Evolutionary conservation across 441 rosid genomes (phyloP).

Genomic region (Codiaeum variegatum): DNA sequence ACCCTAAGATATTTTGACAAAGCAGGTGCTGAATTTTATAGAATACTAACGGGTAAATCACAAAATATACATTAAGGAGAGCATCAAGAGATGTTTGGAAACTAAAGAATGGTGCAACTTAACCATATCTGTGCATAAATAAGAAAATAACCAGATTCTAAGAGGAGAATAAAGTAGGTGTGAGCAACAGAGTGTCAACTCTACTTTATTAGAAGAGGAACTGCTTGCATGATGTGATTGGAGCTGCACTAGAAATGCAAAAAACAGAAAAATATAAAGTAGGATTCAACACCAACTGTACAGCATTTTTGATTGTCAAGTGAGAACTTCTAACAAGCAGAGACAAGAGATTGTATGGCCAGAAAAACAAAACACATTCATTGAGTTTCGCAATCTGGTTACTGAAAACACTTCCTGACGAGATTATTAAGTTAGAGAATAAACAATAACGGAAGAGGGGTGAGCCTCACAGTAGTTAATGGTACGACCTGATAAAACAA

Average conservation of each 20-base stretch:
- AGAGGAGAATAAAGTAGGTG: slow-evolving; percentile 12
- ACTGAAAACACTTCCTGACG: slow-evolving; percentile 26
- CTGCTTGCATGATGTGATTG: slow-evolving; percentile 7
- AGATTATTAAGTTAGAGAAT: slow-evolving; percentile 28
- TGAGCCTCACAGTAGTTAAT: slow-evolving; percentile 27
- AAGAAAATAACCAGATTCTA: slow-evolving; percentile 18
- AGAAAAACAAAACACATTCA: slow-evolving; percentile 31
- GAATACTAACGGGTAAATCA: neutral
- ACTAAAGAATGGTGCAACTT: neutral
- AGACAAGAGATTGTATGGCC: slow-evolving; percentile 29
- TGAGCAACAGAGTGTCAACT: slow-evolving; percentile 3
- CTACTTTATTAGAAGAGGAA: slow-evolving; percentile 12
- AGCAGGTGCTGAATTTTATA: neutral
- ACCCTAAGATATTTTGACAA: neutral
- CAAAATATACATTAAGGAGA: too few relatives aligned
- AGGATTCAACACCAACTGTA: slow-evolving; percentile 21
- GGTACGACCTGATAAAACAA: slow-evolving; percentile 37
- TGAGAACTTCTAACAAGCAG: slow-evolving; percentile 27
- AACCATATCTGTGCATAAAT: neutral
- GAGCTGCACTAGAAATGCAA: slow-evolving; percentile 1
- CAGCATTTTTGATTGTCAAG: slow-evolving; percentile 15
- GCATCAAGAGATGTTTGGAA: slow-evolving; percentile 1
- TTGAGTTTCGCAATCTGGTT: slow-evolving; percentile 25
- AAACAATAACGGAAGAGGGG: slow-evolving; percentile 36
- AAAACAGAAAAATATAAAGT: slow-evolving; percentile 22